Evolutionary conservation across 495 filamentous ascomycete species (phyloP), one percentile per base, ranked within the genome.

Genomic region (Penicillium robsamsonii): DNA sequence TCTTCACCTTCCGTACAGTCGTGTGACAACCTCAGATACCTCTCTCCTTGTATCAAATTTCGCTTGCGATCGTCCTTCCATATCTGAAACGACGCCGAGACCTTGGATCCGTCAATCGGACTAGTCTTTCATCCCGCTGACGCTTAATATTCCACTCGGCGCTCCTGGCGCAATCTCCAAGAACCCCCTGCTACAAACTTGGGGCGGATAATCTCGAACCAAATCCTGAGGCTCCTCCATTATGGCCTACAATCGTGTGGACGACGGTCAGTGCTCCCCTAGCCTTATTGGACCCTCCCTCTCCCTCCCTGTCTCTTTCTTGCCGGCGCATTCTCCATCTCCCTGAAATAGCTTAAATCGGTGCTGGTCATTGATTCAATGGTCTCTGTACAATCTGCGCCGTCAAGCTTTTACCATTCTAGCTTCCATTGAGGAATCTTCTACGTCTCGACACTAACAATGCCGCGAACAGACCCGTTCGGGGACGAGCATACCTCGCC

Each of bases 211-310:
- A 48, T 60, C 67, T 60, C 58, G 47, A 58, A 59, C 61, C 57
- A 44, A 56, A 58, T 51, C 35, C 61, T 62, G 47, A 59, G 57
- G 58, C 67, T 50, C 46, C 38, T 37, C 57, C 63, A 63, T 56
- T 22, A 77, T 77, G 74, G 70, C 85, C 68, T 89, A 89, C 75
- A 87, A 88, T 79, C 84, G 85, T 53, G 72, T 88, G 79, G 83
- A 82, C 48, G 70, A 87, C 79, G 83, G 87, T 85, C 75, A 76
- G 86, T 84, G 56, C 61, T 56, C 50, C 57, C 46, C 24, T 57
- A 54, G 57, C 57, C 44, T 58, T 54, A 37, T 54, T 46, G 15
- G 51, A 29, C 22, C 59, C 29, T 40, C 38, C 58, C 50, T 49
- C 33, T 5, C 25, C 25, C 30, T 55, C 37, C 17, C 50, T 37